Percentiles rank a stretch among this genome's conserved stretches.
Conservation (phyloP, 169 alveolate genomes). For the Neospora caninum region DNA sequence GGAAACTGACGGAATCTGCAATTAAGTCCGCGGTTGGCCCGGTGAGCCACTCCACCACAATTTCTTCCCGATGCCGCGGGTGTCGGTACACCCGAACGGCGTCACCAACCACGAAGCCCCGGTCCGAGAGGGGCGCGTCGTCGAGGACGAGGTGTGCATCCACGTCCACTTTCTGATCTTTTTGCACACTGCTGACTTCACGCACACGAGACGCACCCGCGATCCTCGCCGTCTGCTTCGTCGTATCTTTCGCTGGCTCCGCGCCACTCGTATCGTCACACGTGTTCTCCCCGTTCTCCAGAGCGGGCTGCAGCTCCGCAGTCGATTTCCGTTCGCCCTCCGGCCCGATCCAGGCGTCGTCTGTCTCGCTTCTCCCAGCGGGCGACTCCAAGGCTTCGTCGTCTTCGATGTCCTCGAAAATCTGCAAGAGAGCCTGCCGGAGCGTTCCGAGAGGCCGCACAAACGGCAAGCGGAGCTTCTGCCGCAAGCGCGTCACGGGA, state of each 20-base stretch:
- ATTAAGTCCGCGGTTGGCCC: conserved; percentile 38
- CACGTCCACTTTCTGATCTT: too few relatives aligned
- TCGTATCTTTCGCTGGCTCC: background rate
- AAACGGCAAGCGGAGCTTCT: conserved; percentile 17
- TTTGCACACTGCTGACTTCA: too few relatives aligned
- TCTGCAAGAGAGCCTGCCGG: background rate
- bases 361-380: background rate
- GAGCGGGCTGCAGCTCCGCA: background rate
- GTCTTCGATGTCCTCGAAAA: conserved; percentile 2
- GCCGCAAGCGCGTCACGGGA: background rate
- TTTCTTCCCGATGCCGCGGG: background rate
- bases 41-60: conserved; percentile 15
- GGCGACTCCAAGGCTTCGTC: background rate
- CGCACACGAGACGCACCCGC: too few relatives aligned
- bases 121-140: background rate
- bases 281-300: background rate
- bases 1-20: conserved; percentile 4
- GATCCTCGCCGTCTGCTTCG: too few relatives aligned
- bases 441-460: background rate
- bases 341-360: background rate
- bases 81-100: conserved; percentile 16
- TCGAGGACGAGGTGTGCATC: background rate
- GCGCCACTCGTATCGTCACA: background rate
- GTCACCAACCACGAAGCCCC: background rate
- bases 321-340: background rate